Evolutionary conservation across 2,329 filamentous ascomycete species (phyloP).

Genomic region (Basipetospora chlamydospora): DNA sequence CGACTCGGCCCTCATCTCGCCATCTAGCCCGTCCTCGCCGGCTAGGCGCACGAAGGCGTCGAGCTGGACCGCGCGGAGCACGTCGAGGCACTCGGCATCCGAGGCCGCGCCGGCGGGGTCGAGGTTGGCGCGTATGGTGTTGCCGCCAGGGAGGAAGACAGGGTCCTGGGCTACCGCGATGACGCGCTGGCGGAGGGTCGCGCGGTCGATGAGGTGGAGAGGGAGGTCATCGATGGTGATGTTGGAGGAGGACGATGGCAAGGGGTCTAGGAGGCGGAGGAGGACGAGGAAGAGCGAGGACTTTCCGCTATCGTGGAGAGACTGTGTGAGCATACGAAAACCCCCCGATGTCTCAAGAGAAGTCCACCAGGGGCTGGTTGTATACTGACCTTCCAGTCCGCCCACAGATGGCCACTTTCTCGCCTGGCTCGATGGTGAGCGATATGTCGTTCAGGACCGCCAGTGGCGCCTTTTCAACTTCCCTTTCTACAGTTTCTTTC

Average conservation of each 20-base stretch:
- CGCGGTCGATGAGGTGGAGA: slow-evolving; percentile 22
- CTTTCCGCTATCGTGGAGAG: slow-evolving; percentile 31
- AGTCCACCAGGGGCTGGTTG: slow-evolving; percentile 6
- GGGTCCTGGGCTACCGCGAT: slow-evolving; percentile 39
- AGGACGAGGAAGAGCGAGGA: slow-evolving; percentile 25
- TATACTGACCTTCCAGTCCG: slow-evolving; percentile 16
- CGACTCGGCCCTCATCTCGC: slow-evolving; percentile 28
- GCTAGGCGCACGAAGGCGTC: slow-evolving; percentile 14
- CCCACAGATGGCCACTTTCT: slow-evolving; percentile 23
- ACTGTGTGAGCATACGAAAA: too few species aligned
- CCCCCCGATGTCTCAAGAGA: too few species aligned
- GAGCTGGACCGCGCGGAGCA: slow-evolving; percentile 20
- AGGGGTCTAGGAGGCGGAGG: slow-evolving; percentile 25
- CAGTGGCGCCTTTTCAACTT: slow-evolving; percentile 2
- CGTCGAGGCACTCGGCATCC: slow-evolving; percentile 17
- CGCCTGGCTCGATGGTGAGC: slow-evolving; percentile 15
- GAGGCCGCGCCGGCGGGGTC: slow-evolving; percentile 22
- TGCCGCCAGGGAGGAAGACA: slow-evolving; percentile 32
- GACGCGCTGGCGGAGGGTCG: slow-evolving; percentile 28
- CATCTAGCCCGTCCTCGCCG: slow-evolving; percentile 15
- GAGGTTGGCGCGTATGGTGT: slow-evolving; percentile 25
- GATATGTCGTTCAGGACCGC: slow-evolving; percentile 14
- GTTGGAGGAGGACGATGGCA: slow-evolving; percentile 10
- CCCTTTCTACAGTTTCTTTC: too few species aligned
- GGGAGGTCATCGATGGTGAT: slow-evolving; percentile 30